phyloP scores from a whole-genome alignment of 2,329 filamentous ascomycete species.

The Aspergillus pseudoterreus region DNA sequence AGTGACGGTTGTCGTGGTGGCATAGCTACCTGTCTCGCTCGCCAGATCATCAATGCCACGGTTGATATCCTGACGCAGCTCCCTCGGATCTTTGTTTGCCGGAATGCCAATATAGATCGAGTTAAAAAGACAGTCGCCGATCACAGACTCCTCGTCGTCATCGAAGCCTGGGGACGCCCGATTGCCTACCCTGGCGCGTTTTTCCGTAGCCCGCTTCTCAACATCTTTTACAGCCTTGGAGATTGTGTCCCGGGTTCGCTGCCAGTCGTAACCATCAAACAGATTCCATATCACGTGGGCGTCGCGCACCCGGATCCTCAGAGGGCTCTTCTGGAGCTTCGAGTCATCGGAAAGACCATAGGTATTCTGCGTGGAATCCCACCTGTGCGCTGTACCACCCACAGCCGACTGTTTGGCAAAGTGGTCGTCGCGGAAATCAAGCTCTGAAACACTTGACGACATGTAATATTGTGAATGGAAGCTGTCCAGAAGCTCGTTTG shows the following conservation, averaged over 20 bases:
- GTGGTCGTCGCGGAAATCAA: conserved; percentile 74
- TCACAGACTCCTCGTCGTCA: conserved; percentile 75
- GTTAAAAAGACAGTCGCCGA: conserved; percentile 96
- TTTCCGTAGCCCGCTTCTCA: conserved; percentile 75
- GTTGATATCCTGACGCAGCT: conserved; percentile 81
- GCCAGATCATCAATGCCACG: conserved; percentile 78
- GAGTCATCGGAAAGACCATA: conserved; percentile 64
- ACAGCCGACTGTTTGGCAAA: conserved; percentile 63
- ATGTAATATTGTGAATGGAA: conserved; percentile 54
- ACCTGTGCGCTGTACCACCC: conserved; percentile 68
- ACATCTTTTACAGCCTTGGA: conserved; percentile 84
- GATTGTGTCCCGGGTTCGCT: conserved; percentile 78
- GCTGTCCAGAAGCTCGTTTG: conserved; percentile 45
- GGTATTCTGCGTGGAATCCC: conserved; percentile 73
- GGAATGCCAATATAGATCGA: conserved; percentile 97
- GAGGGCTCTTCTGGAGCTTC: conserved; percentile 63
- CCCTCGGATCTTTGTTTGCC: conserved; percentile 76
- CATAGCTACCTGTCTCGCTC: conserved; percentile 86
- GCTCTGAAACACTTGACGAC: conserved; percentile 55
- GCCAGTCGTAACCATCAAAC: conserved; percentile 97
- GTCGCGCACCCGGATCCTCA: conserved; percentile 76
- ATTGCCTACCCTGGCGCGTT: conserved; percentile 57
- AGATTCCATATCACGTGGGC: conserved; percentile 96
- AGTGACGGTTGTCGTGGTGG: conserved; percentile 62
- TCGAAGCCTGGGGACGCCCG: conserved; percentile 52